Conservation (phyloP, 164 flowering plant genomes). For the Kingdonia uniflora region DNA sequence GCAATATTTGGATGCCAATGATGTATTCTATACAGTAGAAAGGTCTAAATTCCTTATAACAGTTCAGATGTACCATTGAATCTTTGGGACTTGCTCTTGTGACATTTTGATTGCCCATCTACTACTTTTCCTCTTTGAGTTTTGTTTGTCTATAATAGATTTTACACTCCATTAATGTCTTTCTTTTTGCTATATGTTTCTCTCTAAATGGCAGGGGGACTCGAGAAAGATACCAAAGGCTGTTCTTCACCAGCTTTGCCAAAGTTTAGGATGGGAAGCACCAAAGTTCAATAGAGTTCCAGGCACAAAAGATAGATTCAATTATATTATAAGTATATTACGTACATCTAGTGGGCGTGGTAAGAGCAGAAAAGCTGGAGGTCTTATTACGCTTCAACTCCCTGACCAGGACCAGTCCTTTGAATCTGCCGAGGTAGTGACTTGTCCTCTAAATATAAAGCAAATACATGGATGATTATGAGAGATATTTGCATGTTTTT, state of each 20-base stretch:
- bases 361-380: conserved; percentile 86
- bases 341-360: conserved; percentile 91
- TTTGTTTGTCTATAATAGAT: no score
- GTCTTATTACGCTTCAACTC: conserved; percentile 64
- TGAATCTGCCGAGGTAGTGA: conserved; percentile 63
- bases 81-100: no score
- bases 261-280: conserved; percentile 85
- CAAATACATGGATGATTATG: no score
- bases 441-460: background rate
- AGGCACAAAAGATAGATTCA: conserved; percentile 26
- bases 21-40: no score
- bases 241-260: conserved; percentile 81
- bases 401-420: conserved; percentile 43
- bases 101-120: no score
- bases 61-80: no score
- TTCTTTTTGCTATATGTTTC: conserved; percentile 4
- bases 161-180: background rate
- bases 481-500: no score
- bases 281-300: conserved; percentile 64
- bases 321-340: conserved; percentile 60
- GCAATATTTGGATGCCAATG: no score
- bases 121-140: no score
- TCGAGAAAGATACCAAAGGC: conserved; percentile 75
- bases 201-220: conserved; percentile 55
- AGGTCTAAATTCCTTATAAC: no score